Evolutionary conservation across 768 basidiomycete species (phyloP), one percentile per base, ranked within the genome.

Genomic region (Hygrocybe punicea): DNA sequence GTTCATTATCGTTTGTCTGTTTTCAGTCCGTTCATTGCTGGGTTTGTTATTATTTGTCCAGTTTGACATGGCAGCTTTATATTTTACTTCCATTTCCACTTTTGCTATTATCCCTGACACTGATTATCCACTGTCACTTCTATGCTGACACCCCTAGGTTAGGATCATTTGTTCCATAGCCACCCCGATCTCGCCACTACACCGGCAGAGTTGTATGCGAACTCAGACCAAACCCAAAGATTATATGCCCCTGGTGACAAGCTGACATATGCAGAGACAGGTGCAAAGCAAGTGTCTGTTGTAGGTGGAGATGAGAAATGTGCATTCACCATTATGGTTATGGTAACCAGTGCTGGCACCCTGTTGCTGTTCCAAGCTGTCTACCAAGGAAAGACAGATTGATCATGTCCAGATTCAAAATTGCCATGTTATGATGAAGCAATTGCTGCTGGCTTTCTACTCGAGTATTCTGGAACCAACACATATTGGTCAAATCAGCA

Each of bases 241-340:
- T 42, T 71, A 0, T 73, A 67, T 44, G 60, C 66, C 5, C 72
- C 65, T 16, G 71, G 69, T n/a, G 63, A 60, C 13, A 55, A 63
- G 24, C 61, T 61, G 33, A 75, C 67, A 8, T 76, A 61, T 58
- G 63, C 64, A 0, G 16, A 52, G 35, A 62, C 23, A 16, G 37
- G 51, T 21, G 55, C 24, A 8, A 50, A 36, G 19, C 52, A 53
- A n/a, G 73, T 76, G 2, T 34, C 68, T 2, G 56, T 68, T 4
- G 44, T 72, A 19, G 73, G 76, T 2, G 45, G 23, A 6, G 74
- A 76, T 2, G 74, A 78, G 52, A 78, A 78, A 59, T 62, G 70
- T 0, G 76, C 73, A 17, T 73, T 76, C 40, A 78, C 74, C 2
- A 35, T 69, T 1, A 25, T 76, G 19, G 63, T 71, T 2, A 65